Evolutionary conservation across 305 asterid genomes (phyloP).

Genomic region (Solanum chacoense): DNA sequence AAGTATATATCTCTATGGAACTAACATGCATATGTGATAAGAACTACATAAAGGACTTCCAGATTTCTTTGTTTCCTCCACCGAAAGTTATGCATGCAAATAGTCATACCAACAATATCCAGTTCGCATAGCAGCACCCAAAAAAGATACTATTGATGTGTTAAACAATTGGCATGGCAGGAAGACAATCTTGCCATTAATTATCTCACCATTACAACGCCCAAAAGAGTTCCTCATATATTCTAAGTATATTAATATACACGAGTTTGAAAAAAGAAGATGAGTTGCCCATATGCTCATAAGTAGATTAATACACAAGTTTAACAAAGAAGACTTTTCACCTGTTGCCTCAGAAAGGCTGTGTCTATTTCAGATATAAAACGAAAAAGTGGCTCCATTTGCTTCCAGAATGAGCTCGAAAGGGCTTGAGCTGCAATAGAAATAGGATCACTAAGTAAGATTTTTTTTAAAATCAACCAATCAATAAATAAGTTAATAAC

Average conservation of each 20-base stretch:
- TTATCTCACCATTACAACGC: not conserved
- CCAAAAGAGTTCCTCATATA: not conserved
- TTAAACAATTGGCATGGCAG: not conserved
- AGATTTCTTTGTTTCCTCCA: not conserved
- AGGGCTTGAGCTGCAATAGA: constrained; percentile 60
- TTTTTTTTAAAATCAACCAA: not conserved
- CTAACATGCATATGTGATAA: not conserved
- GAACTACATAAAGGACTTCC: not conserved
- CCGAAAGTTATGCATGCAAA: not conserved
- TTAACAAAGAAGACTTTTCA: constrained; percentile 13
- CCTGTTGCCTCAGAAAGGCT: constrained; percentile 72
- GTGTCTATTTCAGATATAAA: constrained; percentile 62
- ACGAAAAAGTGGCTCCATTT: constrained; percentile 66
- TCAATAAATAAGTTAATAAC: not conserved
- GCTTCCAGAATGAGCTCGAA: constrained; percentile 75
- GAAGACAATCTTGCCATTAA: not conserved
- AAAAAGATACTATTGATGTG: not conserved
- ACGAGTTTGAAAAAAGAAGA: not conserved
- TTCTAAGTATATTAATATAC: not conserved
- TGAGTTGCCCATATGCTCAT: not conserved
- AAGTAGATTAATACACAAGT: not conserved
- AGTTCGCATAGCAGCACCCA: not conserved
- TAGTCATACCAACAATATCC: not conserved
- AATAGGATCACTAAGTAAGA: not conserved
- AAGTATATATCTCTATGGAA: not conserved